Conservation (phyloP, 75 land plant species). For the Pseudotsuga menziesii region DNA sequence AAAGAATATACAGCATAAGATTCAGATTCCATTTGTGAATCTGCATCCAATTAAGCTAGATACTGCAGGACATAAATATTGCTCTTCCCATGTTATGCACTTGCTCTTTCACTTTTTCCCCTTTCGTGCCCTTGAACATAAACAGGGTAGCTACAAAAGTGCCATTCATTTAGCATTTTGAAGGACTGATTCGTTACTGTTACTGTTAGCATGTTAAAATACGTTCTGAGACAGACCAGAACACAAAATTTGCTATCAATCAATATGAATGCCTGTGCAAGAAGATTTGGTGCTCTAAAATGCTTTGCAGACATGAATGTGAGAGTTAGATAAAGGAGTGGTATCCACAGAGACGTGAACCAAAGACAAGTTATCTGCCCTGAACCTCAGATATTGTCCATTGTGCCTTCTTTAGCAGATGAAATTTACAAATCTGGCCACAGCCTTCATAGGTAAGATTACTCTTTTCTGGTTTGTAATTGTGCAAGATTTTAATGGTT, state of each 20-base stretch:
- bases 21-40: background rate
- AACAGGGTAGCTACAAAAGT: too few relatives aligned
- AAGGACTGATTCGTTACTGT: background rate
- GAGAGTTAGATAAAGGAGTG: conserved; percentile 3
- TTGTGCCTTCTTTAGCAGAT: conserved; percentile 2
- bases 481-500: too few relatives aligned
- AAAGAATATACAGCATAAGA: background rate
- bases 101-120: too few relatives aligned
- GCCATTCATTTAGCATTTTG: too few relatives aligned
- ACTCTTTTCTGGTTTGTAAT: background rate
- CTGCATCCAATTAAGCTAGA: background rate
- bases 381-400: background rate
- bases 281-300: background rate
- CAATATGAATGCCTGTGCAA: background rate
- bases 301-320: background rate
- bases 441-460: background rate
- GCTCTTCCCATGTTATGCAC: background rate
- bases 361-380: conserved; percentile 8
- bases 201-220: background rate
- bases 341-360: background rate
- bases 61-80: background rate
- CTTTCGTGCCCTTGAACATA: too few relatives aligned
- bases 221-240: background rate
- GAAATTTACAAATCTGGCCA: background rate
- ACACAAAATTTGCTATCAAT: background rate